Conservation (phyloP, 352 stramenopile species). For the Paralagenidium karlingii region DNA sequence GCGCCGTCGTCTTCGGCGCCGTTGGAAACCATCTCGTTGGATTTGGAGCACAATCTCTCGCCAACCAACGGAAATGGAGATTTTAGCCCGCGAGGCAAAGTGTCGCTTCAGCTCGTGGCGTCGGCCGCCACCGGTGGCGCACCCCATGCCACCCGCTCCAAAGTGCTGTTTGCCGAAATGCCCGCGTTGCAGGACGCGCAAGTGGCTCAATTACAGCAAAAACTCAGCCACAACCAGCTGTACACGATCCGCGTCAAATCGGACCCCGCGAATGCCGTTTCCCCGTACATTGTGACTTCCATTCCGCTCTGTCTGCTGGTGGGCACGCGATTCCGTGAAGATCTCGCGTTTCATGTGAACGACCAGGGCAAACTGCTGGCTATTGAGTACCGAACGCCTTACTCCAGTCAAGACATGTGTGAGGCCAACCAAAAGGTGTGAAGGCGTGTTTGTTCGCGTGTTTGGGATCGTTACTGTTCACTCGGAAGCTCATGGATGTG, state of each 20-base stretch:
- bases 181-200: too few relatives aligned
- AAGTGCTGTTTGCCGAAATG: conserved; percentile 38
- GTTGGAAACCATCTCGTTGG: conserved; percentile 33
- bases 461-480: not conserved
- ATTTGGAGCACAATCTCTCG: conserved; percentile 49
- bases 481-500: not conserved
- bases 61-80: conserved; percentile 3
- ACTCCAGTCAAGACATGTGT: conserved; percentile 21
- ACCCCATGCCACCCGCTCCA: conserved; percentile 51
- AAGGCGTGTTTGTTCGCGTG: not conserved
- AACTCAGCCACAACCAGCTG: too few relatives aligned
- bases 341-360: conserved; percentile 72
- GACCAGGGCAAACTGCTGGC: conserved; percentile 62
- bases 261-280: conserved; percentile 37
- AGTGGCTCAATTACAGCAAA: too few relatives aligned
- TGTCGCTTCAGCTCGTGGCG: conserved; percentile 53
- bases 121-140: conserved; percentile 24
- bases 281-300: conserved; percentile 56
- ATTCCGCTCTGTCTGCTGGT: conserved; percentile 74
- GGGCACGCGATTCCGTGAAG: conserved; percentile 57
- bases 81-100: conserved; percentile 35
- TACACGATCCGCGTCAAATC: conserved; percentile 63
- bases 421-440: conserved; percentile 34
- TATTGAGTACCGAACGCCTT: conserved; percentile 72
- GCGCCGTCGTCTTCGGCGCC: conserved; percentile 12